phyloP scores from a whole-genome alignment of 495 filamentous ascomycete genomes.

The Talaromyces adpressus region DNA sequence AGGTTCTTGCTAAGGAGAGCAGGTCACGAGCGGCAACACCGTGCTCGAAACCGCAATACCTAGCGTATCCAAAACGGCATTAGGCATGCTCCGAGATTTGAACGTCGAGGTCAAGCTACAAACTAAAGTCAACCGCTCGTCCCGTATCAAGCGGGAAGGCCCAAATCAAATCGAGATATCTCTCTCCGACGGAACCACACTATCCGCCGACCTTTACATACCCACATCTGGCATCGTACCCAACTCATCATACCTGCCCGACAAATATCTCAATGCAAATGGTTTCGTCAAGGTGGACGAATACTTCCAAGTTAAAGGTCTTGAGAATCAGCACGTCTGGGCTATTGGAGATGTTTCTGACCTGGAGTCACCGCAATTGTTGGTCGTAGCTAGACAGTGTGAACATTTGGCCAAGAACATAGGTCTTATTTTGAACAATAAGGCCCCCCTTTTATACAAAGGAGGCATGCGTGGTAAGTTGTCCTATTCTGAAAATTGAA shows the following conservation, averaged over 20 bases:
- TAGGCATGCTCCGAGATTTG: neutral
- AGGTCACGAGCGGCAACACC: neutral
- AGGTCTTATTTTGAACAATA: neutral
- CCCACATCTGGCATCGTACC: conserved; percentile 53
- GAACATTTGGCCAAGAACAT: conserved; percentile 3
- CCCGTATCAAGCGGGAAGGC: neutral
- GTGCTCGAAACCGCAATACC: neutral
- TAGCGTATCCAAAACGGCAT: conserved; percentile 3
- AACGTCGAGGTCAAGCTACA: conserved; percentile 5
- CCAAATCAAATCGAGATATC: conserved; percentile 22
- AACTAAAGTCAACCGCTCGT: neutral
- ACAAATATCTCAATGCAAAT: conserved; percentile 35
- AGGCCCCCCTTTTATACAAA: neutral
- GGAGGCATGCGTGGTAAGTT: neutral
- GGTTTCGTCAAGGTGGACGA: conserved; percentile 52
- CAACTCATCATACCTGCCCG: conserved; percentile 54
- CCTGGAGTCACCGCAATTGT: neutral
- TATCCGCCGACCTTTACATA: conserved; percentile 53
- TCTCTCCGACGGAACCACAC: conserved; percentile 31
- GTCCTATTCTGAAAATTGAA: neutral
- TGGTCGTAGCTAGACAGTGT: neutral
- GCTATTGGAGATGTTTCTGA: conserved; percentile 35
- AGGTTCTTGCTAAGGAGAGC: neutral
- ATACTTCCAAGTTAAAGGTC: conserved; percentile 37
- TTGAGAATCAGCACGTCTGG: conserved; percentile 17